Conservation (phyloP, 2,329 filamentous ascomycete species). For the Gliomastix tumulicola region DNA sequence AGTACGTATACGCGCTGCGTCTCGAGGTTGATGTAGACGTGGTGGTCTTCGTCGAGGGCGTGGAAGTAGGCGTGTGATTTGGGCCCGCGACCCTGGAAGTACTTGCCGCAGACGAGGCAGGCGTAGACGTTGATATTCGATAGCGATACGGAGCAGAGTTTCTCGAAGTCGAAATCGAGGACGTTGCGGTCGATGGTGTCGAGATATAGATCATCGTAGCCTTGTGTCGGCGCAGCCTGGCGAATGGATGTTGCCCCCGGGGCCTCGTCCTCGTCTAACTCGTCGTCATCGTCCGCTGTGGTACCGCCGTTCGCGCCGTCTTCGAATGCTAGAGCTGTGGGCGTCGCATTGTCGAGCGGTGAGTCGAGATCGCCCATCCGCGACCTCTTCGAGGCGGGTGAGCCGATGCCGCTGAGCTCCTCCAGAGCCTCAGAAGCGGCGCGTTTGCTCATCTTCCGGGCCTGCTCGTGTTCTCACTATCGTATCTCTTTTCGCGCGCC, state of each 20-base stretch:
- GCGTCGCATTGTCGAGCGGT: conserved; percentile 24
- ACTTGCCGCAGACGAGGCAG: conserved; percentile 94
- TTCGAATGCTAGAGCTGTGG: too few species aligned
- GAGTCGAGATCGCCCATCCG: conserved; percentile 40
- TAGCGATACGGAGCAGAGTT: conserved; percentile 90
- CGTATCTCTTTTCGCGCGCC: too few species aligned
- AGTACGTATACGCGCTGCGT: conserved; percentile 86
- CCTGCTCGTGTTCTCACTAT: not conserved
- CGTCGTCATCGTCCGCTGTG: conserved; percentile 14
- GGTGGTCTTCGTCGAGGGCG: conserved; percentile 87
- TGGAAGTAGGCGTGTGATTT: conserved; percentile 98
- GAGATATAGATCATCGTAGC: conserved; percentile 93
- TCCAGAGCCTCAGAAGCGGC: conserved; percentile 55
- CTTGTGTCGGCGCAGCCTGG: conserved; percentile 73
- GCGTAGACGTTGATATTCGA: conserved; percentile 99
- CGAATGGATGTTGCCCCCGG: conserved; percentile 43
- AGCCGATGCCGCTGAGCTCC: conserved; percentile 44
- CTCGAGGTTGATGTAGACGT: conserved; percentile 98
- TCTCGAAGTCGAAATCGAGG: conserved; percentile 98
- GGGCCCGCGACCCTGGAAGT: conserved; percentile 88
- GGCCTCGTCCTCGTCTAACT: conserved; percentile 32
- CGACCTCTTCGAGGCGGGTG: conserved; percentile 53
- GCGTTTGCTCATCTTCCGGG: conserved; percentile 40
- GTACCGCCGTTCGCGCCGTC: conserved; percentile 22
- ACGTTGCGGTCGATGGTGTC: conserved; percentile 92